phyloP scores from a whole-genome alignment of 805 yeast genomes.

The Tetrapisispora phaffii region DNA sequence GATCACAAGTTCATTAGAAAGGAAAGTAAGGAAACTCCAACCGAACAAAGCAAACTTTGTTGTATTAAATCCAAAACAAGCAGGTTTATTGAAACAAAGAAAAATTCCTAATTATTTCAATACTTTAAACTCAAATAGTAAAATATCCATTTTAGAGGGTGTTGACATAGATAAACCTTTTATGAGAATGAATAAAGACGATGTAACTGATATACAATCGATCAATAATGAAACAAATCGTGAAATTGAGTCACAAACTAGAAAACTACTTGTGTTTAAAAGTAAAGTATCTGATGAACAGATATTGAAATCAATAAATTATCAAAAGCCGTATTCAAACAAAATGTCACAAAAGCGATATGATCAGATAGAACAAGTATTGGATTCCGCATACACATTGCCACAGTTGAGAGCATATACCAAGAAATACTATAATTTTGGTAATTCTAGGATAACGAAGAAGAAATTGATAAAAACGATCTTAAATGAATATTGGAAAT shows the following conservation, averaged over 20 bases:
- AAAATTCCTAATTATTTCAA: constrained; percentile 10
- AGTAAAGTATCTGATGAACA: constrained; percentile 19
- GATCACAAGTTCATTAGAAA: neutral
- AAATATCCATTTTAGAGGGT: constrained; percentile 23
- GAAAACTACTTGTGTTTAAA: constrained; percentile 17
- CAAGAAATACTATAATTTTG: constrained; percentile 7
- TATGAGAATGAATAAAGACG: neutral
- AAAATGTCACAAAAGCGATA: constrained; percentile 16
- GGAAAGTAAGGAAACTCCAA: constrained; percentile 22
- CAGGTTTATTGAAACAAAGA: constrained; percentile 16
- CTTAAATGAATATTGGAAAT: constrained; percentile 15
- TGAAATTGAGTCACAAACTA: constrained; percentile 16
- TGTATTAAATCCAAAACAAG: constrained; percentile 21
- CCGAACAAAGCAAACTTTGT: constrained; percentile 22
- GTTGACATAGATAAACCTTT: constrained; percentile 11
- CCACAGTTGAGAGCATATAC: constrained; percentile 21
- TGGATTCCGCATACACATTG: constrained; percentile 20
- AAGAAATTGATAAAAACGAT: constrained; percentile 9
- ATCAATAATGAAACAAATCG: constrained; percentile 4
- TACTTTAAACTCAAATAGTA: constrained; percentile 3
- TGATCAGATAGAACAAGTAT: constrained; percentile 12
- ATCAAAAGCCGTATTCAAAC: constrained; percentile 16
- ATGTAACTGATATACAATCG: neutral
- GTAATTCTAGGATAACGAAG: constrained; percentile 9
- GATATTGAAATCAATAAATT: constrained; percentile 21